Conservation (phyloP, 306 rosid species). For the Hylodesmum podocarpum region DNA sequence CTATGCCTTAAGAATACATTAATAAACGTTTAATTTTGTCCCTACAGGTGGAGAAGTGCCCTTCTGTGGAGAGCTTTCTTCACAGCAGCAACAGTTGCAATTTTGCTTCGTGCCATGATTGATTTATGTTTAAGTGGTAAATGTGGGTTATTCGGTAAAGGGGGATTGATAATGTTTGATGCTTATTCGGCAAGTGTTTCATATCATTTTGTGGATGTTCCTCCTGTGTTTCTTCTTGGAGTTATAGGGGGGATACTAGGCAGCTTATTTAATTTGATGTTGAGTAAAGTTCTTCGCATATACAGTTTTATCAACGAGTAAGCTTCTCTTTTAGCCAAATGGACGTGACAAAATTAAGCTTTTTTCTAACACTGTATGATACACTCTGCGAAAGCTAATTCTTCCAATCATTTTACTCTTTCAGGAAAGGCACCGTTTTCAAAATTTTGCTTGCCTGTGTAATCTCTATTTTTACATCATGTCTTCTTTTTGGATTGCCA, state of each 20-base stretch:
- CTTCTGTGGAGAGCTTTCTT: constrained; percentile 98
- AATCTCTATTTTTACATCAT: constrained; percentile 79
- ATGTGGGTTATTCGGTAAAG: constrained; percentile 94
- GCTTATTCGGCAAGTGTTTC: constrained; percentile 66
- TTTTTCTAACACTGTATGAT: constrained; percentile 12
- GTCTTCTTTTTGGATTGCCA: constrained; percentile 92
- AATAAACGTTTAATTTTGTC: constrained; percentile 13
- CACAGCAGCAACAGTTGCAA: constrained; percentile 82
- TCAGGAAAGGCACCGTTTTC: constrained; percentile 73
- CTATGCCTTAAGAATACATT: neutral
- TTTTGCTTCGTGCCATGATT: constrained; percentile 80
- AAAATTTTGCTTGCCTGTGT: constrained; percentile 70
- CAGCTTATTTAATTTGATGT: constrained; percentile 70
- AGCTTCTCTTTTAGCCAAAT: constrained; percentile 35
- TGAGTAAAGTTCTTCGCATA: constrained; percentile 67
- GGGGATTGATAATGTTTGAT: constrained; percentile 94
- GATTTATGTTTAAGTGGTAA: constrained; percentile 81
- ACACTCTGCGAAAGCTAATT: constrained; percentile 29
- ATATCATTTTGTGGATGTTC: constrained; percentile 77
- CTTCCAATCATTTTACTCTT: constrained; percentile 24
- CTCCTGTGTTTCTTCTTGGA: constrained; percentile 72
- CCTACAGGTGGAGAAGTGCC: constrained; percentile 92
- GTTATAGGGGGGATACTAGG: constrained; percentile 88
- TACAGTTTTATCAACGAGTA: constrained; percentile 80
- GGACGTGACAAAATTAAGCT: neutral